Base-by-base conservation (phyloP, 352 stramenopile species). In the Pythium periplocum region DNA sequence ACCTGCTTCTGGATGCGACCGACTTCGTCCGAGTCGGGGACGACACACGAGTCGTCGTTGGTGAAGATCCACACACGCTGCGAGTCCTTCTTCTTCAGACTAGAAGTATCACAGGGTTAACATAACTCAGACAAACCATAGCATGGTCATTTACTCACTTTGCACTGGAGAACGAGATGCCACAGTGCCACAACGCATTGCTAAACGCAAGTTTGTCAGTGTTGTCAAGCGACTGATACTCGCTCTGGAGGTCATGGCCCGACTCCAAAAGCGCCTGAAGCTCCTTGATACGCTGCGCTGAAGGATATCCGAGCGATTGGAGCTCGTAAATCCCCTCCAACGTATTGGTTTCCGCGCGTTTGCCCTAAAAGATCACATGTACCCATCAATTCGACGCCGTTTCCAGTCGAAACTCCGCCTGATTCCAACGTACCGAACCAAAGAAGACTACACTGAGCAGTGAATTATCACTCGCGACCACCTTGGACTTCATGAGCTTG, bases 11-110 rank as follows among this genome's bases (percentile, higher is more conserved):
- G 73, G 45, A 90, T 62, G 12, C 78, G 78, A 2, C 65, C 64
- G 10, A 64, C 53, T 61, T 93, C 83, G 50, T 90, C 78, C 5
- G 53, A 59, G 36, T 89, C 76, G n/a, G 71, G 65, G 2, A 62
- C 51, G 5, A 62, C 44, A 6, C 73, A 75, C 17, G 50, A 63
- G 57, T 93, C 83, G 62, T 91, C 75, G 55, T 93, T 91, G 33
- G 83, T 93, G 55, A 93, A 90, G 50, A 91, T 75, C 83, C 83
- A 93, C 34, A 91, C 75, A n/a, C 78, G 80, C 57, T 93, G 80
- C 34, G 75, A 80, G 57, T 93, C 81, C 55, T 88, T 87, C 62
- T 90, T 89, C 60, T 90, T 91, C n/a, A 93, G 64, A 50, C 83
- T 93, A 41, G 7, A 45, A 8, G 45, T 3, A 34, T 42, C 45